These are phyloP conservation scores for Paecilomyces niveus DNA, from an alignment of 2,329 filamentous ascomycete genomes.

Conservation along the genomic window DNA sequence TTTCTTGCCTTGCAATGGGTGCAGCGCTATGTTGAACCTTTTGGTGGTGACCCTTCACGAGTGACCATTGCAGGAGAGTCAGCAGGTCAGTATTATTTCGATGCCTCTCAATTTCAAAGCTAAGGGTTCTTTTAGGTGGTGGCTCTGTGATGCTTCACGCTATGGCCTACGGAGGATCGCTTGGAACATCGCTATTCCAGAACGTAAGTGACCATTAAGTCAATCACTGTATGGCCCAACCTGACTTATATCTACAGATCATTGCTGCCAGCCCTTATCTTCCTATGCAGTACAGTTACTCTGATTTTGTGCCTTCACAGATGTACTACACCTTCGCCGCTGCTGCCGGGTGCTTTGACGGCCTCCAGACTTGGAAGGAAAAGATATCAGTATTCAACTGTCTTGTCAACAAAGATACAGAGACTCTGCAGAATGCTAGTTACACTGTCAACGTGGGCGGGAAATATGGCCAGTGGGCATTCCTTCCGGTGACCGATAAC, in stretches of 20 bases:
- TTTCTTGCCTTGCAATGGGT: slow-evolving; percentile 53
- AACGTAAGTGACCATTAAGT: slow-evolving; percentile 1
- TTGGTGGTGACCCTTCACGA: slow-evolving; percentile 46
- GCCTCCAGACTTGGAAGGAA: slow-evolving; percentile 11
- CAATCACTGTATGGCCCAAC: neutral
- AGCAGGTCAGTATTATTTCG: slow-evolving; percentile 36
- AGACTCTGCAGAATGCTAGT: slow-evolving; percentile 31
- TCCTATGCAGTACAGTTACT: slow-evolving; percentile 49
- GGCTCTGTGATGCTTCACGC: slow-evolving; percentile 49
- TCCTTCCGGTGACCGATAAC: slow-evolving; percentile 38
- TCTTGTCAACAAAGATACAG: slow-evolving; percentile 27
- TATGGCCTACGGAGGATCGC: neutral
- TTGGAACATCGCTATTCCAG: slow-evolving; percentile 2
- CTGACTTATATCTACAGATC: slow-evolving; percentile 9
- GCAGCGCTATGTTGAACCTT: slow-evolving; percentile 46
- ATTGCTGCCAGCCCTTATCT: slow-evolving; percentile 45
- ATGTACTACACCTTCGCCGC: slow-evolving; percentile 41
- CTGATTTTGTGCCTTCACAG: slow-evolving; percentile 38
- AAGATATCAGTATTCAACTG: slow-evolving; percentile 33
- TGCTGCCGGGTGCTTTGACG: slow-evolving; percentile 31
- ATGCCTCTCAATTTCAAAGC: slow-evolving; percentile 12
- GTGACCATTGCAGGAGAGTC: slow-evolving; percentile 48
- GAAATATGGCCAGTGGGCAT: slow-evolving; percentile 34
- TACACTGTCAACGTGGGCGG: slow-evolving; percentile 21
- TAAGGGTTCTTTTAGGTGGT: slow-evolving; percentile 42